Evolutionary conservation across 176 grass and related monocot genomes (phyloP).

Genomic region (Bonia amplexicaulis): DNA sequence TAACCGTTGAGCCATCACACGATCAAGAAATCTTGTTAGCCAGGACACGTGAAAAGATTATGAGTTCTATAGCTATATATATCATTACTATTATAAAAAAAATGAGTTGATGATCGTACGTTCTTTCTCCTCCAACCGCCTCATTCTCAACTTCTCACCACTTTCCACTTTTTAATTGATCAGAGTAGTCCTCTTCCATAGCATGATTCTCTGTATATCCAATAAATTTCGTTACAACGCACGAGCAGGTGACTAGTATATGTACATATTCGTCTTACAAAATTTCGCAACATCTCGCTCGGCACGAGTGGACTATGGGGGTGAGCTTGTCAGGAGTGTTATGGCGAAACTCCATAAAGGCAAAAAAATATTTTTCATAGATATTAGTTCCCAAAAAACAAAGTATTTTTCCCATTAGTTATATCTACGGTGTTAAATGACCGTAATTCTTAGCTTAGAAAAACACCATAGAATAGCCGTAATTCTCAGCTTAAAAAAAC

Average conservation of each 20-base stretch:
- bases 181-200: too few relatives aligned
- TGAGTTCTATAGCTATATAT: not conserved
- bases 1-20: not conserved
- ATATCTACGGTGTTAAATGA: not conserved
- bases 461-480: constrained; percentile 8
- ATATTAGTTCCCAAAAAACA: not conserved
- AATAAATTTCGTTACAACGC: too few relatives aligned
- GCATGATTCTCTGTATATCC: too few relatives aligned
- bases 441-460: not conserved
- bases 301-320: too few relatives aligned
- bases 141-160: too few relatives aligned
- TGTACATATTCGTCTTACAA: not conserved
- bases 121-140: too few relatives aligned
- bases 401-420: not conserved
- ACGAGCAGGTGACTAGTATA: too few relatives aligned
- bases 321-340: not conserved
- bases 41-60: not conserved
- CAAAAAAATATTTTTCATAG: not conserved
- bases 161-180: too few relatives aligned
- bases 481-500: constrained; percentile 3
- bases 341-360: not conserved
- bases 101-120: too few relatives aligned
- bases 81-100: too few relatives aligned
- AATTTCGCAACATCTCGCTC: not conserved
- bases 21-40: not conserved